Percentiles rank a stretch among this genome's conserved stretches.
These are phyloP conservation scores for Lepidium didymum DNA, from an alignment of 345 rosid species.

Conservation along the genomic window DNA sequence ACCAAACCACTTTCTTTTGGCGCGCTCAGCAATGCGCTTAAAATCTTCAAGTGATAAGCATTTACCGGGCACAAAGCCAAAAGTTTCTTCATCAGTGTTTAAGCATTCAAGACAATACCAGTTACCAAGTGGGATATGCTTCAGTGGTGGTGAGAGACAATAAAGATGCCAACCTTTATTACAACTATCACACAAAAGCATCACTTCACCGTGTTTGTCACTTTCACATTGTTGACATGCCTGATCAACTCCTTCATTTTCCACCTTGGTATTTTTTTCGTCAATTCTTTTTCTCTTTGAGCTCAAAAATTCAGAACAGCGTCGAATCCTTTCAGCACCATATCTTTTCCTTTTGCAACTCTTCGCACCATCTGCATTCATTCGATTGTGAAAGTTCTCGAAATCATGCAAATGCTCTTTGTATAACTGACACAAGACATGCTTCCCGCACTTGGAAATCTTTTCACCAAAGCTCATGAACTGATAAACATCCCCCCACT, in stretches of 20 bases:
- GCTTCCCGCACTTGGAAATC: conserved; percentile 81
- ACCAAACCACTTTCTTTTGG: conserved; percentile 89
- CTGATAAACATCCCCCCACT: conserved; percentile 83
- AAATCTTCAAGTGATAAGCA: conserved; percentile 55
- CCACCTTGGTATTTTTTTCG: conserved; percentile 32
- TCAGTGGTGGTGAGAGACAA: conserved; percentile 85
- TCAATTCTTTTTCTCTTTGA: conserved; percentile 49
- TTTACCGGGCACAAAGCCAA: conserved; percentile 94
- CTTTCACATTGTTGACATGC: conserved; percentile 82
- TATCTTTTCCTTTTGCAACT: conserved; percentile 43
- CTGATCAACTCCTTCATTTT: conserved; percentile 51
- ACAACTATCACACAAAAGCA: conserved; percentile 95
- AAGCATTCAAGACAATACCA: conserved; percentile 97
- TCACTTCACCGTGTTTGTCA: conserved; percentile 85
- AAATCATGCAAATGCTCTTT: conserved; percentile 75
- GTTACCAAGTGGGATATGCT: conserved; percentile 80
- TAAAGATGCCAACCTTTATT: conserved; percentile 97
- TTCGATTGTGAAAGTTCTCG: conserved; percentile 51
- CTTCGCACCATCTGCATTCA: conserved; percentile 40
- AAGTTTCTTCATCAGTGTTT: conserved; percentile 81
- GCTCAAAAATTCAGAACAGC: conserved; percentile 23
- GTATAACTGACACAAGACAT: conserved; percentile 75
- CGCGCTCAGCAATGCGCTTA: conserved; percentile 81
- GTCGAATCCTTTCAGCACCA: conserved; percentile 31
- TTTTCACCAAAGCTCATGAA: conserved; percentile 55